These are phyloP conservation scores for Esteya vermicola DNA, from an alignment of 2,329 filamentous ascomycete species.

Conservation along the genomic window DNA sequence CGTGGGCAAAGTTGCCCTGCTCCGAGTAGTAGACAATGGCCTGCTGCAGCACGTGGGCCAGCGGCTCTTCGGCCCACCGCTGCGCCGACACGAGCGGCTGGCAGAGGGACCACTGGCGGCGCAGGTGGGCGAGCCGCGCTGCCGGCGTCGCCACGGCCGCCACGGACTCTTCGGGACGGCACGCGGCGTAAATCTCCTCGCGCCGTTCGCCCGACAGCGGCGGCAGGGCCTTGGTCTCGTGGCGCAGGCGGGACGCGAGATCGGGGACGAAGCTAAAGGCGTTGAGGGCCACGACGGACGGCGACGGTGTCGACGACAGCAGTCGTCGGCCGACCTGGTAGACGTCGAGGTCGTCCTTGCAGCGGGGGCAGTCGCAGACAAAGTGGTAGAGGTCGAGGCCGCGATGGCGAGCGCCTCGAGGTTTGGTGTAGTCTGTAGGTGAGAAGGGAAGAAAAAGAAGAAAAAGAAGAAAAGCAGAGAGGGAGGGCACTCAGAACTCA, in stretches of 20 bases:
- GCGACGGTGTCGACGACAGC: too few relatives aligned
- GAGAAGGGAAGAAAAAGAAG: too few relatives aligned
- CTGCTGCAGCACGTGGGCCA: constrained; percentile 29
- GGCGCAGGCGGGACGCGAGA: constrained; percentile 18
- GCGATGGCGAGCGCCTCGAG: constrained; percentile 25
- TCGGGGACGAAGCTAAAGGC: constrained; percentile 29
- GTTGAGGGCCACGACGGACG: constrained; percentile 28
- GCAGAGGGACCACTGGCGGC: constrained; percentile 22
- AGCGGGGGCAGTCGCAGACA: constrained; percentile 34
- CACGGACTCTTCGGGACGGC: constrained; percentile 10
- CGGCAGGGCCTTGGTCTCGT: constrained; percentile 13
- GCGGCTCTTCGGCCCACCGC: constrained; percentile 35
- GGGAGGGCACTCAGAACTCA: too few relatives aligned
- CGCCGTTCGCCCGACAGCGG: constrained; percentile 10
- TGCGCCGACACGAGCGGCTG: constrained; percentile 20
- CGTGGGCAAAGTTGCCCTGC: constrained; percentile 24
- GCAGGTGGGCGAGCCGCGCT: constrained; percentile 14
- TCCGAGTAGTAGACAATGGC: constrained; percentile 29
- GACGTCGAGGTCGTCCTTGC: constrained; percentile 33
- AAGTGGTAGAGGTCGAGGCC: constrained; percentile 37
- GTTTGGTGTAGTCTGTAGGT: constrained; percentile 30
- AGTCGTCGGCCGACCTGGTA: constrained; percentile 35
- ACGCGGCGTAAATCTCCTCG: constrained; percentile 18
- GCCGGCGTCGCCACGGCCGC: too few relatives aligned
- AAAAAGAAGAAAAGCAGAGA: too few relatives aligned